Evolutionary conservation across 495 filamentous ascomycete genomes (phyloP).

Genomic region (Penicillium dipodomyicola): DNA sequence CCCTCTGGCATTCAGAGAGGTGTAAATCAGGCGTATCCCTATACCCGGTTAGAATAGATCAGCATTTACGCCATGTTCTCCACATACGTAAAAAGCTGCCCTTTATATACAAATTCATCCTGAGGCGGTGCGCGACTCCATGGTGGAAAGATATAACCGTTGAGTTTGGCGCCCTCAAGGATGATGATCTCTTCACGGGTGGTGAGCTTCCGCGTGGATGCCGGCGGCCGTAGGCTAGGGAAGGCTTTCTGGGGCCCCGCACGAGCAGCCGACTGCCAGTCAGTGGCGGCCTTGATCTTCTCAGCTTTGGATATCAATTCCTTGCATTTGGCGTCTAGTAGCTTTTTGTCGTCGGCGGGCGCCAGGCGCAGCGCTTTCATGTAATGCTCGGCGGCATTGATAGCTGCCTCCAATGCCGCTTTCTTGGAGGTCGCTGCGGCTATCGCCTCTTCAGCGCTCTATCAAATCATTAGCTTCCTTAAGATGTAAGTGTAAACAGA

Average conservation of each 20-base stretch:
- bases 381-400: constrained; percentile 71
- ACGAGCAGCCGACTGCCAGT: constrained; percentile 34
- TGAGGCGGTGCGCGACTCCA: constrained; percentile 63
- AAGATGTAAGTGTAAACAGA: background rate
- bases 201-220: constrained; percentile 60
- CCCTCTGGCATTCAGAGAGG: constrained; percentile 67
- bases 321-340: constrained; percentile 62
- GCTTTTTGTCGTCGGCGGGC: constrained; percentile 51
- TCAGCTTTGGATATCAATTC: constrained; percentile 67
- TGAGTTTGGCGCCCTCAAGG: constrained; percentile 70
- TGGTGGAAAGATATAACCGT: constrained; percentile 76
- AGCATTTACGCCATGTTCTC: background rate
- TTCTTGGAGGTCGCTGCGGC: constrained; percentile 55
- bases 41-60: constrained; percentile 27
- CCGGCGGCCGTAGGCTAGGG: constrained; percentile 28
- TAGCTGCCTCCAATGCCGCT: constrained; percentile 68
- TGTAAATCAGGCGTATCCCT: constrained; percentile 68
- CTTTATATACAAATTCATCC: constrained; percentile 47
- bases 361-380: constrained; percentile 67
- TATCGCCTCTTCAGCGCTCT: constrained; percentile 63
- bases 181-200: constrained; percentile 77
- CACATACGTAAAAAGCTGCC: constrained; percentile 53
- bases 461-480: constrained; percentile 24
- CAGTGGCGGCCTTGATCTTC: constrained; percentile 58
- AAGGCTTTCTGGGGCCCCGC: constrained; percentile 17